Evolutionary conservation across 1,284 basidiomycete genomes (phyloP).

Genomic region (Ganoderma leucocontextum): DNA sequence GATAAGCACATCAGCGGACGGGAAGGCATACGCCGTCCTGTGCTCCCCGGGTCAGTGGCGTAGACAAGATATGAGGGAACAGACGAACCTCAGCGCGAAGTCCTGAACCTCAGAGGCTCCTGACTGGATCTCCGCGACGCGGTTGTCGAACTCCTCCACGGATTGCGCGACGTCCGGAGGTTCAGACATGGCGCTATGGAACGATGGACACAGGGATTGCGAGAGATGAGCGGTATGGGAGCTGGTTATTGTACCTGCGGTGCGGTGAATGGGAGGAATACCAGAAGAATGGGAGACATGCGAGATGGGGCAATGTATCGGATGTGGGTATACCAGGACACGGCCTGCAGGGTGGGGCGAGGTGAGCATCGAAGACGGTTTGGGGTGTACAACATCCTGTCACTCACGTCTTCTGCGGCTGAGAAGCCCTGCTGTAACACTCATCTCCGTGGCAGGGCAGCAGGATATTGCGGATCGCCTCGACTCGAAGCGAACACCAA

Average conservation of each 20-base stretch:
- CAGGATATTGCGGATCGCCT: background rate
- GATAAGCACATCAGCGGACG: conserved; percentile 22
- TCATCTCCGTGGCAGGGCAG: background rate
- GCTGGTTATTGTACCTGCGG: background rate
- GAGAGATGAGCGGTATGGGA: background rate
- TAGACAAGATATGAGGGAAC: background rate
- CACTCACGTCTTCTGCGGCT: background rate
- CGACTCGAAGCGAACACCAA: no score
- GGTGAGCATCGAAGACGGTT: background rate
- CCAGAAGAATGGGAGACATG: background rate
- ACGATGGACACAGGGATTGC: background rate
- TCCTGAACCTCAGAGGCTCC: conserved; percentile 22
- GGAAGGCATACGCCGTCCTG: conserved; percentile 20
- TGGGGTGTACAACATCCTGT: background rate
- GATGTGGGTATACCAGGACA: background rate
- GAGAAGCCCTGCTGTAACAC: background rate
- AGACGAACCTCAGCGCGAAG: conserved; percentile 17
- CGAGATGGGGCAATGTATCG: background rate
- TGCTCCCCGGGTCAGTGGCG: background rate
- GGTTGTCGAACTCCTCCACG: conserved; percentile 12
- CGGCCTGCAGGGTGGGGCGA: background rate
- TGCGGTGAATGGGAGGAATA: background rate
- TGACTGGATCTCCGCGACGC: conserved; percentile 16
- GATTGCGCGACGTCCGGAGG: conserved; percentile 7
- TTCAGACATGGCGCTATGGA: background rate